These are phyloP conservation scores for Puccinia coronata DNA, from an alignment of 1,284 basidiomycete species.

Conservation along the genomic window DNA sequence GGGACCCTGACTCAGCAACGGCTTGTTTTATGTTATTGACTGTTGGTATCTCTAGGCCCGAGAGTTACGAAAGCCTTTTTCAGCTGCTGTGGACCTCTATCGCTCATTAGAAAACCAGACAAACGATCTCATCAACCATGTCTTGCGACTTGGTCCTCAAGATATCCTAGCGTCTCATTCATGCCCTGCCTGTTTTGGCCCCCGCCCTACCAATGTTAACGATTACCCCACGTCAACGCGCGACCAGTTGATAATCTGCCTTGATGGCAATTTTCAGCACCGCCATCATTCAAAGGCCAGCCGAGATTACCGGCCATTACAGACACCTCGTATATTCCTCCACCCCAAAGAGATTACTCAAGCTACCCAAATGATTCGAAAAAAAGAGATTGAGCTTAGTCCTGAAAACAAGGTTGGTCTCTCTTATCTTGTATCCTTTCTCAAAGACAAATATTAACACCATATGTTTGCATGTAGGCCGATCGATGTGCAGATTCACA, in stretches of 20 bases:
- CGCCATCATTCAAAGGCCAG: conserved; percentile 4
- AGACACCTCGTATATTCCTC: not conserved
- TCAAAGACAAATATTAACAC: no score
- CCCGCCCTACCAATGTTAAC: not conserved
- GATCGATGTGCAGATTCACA: not conserved
- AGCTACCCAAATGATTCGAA: not conserved
- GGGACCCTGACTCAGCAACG: no score
- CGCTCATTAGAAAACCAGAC: not conserved
- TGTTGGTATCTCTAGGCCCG: no score
- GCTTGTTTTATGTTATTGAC: not conserved
- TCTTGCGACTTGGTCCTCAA: not conserved
- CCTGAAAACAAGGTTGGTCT: not conserved
- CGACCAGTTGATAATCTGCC: not conserved
- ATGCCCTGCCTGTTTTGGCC: not conserved
- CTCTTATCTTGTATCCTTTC: not conserved
- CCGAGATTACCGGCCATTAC: not conserved
- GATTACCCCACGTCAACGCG: not conserved
- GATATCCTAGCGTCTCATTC: not conserved
- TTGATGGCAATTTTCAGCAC: no score
- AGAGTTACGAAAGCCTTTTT: not conserved
- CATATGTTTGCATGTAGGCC: not conserved
- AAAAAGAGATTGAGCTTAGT: not conserved
- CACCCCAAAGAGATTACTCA: not conserved
- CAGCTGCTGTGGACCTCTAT: no score
- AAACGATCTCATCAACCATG: not conserved